Evolutionary conservation across 805 yeast species (phyloP).

Genomic region (Isabelozyma gotoi): DNA sequence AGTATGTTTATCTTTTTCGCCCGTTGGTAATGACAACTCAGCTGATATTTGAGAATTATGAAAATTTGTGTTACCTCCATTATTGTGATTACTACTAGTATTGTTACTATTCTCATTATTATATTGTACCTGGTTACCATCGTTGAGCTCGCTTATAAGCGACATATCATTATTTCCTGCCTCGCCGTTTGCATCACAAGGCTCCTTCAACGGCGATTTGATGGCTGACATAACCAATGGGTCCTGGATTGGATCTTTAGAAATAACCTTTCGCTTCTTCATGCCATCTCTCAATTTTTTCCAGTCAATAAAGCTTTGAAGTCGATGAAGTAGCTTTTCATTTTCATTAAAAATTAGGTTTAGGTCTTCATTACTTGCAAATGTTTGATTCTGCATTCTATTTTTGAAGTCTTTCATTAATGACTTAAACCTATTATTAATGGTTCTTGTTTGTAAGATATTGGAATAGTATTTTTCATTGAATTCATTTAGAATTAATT

Average conservation of each 20-base stretch:
- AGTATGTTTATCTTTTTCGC: not conserved
- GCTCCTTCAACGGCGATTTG: too few relatives aligned
- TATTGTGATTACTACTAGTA: too few relatives aligned
- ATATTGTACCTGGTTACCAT: not conserved
- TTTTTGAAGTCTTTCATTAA: conserved; percentile 19
- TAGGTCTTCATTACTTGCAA: conserved; percentile 1
- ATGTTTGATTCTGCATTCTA: conserved; percentile 5
- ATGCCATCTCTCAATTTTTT: conserved; percentile 8
- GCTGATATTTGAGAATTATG: not conserved
- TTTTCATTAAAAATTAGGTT: conserved; percentile 18
- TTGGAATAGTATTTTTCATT: conserved; percentile 14
- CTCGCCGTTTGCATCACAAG: not conserved
- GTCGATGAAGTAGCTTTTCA: conserved; percentile 14
- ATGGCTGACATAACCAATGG: too few relatives aligned
- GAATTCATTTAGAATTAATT: conserved; percentile 18
- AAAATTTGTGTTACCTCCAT: not conserved
- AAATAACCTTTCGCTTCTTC: conserved; percentile 4
- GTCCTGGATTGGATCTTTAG: too few relatives aligned
- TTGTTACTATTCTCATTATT: too few relatives aligned
- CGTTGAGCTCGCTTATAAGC: not conserved
- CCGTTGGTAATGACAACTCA: not conserved
- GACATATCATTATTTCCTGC: not conserved
- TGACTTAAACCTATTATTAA: conserved; percentile 22
- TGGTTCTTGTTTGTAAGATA: conserved; percentile 23
- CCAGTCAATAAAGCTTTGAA: conserved; percentile 11